Base-by-base conservation (phyloP, 495 filamentous ascomycete species). In the Penicilliopsis zonata region DNA sequence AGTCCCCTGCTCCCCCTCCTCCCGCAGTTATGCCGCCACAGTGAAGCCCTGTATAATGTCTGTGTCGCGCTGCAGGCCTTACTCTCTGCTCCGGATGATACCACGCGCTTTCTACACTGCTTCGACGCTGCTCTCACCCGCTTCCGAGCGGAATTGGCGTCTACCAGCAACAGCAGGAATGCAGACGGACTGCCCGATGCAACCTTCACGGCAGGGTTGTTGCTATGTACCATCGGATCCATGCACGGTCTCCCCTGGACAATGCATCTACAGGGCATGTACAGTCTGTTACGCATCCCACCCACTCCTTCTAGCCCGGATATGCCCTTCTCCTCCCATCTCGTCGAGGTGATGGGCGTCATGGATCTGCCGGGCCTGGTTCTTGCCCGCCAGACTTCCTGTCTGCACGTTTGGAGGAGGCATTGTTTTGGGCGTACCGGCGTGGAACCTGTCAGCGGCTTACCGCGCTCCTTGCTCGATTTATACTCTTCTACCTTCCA, bases 241-340 rank as follows among this genome's bases (percentile, higher is more conserved):
- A 41, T 61, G 35, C 56, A 52, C 28, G 52, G 54, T 5, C 16
- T 52, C 9, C 46, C 54, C 0, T 61, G 54, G 56, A 58, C 54
- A 1, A 47, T 61, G 48, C 56, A 61, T 36, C 34, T 61, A 9
- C 49, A 52, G 35, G 54, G 56, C 8, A 56, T 61, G 50, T 43
- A 60, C 33, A 50, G 37, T 13, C 54, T 61, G 13, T 34, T 56
- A 1, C 50, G 51, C 29, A 13, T 5, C 13, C 31, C 37, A 10
- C 12, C 30, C 5, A 23, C 32, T 7, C n/a, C n/a, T n/a, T n/a
- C n/a, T n/a, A n/a, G n/a, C n/a, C n/a, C n/a, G n/a, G n/a, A n/a
- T n/a, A n/a, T n/a, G n/a, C 22, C 19, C 12, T 54, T 61, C 15
- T 48, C 52, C 2, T 37, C 31, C 1, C 54, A 61, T 26, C 31